Evolutionary conservation across 805 yeast species (phyloP), one percentile per base, ranked within the genome.

Genomic region (Metschnikowia vanudenii): DNA sequence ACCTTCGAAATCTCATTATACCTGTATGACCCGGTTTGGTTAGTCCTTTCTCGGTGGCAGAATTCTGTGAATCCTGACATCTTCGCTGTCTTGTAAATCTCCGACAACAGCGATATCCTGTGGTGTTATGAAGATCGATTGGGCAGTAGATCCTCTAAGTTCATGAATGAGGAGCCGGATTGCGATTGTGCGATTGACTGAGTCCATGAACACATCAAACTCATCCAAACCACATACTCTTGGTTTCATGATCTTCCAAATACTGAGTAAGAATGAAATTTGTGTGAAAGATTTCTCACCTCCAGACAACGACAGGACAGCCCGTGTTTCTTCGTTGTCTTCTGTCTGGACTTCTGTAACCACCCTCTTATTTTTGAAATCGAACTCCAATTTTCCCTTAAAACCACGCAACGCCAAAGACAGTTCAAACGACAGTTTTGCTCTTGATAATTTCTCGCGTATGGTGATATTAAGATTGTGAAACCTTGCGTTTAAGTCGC

Each of bases 191-290:
- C 99, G 77, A 61, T 91, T 90, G 14, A 89, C 88, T 40, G 89
- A 88, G 64, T 94, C 99, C 99, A 94, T 94, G 59, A 84, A 94
- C 17, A 94, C 99, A 67, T 94, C 99, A 63, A 87, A 94, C 65
- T 94, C 99, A 66, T 94, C 99, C 49, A 94, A 69, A 0, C 97
- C 97, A 49, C 95, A 79, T 16, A 94, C 78, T 46, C 87, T 80
- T 0, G 96, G 84, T 50, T 85, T 81, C 96, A 94, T 91, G 22
- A 88, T 84, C 53, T 82, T 81, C 99, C 99, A 94, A 24, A 96
- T 85, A 0, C 97, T 85, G 49, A 92, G 71, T 38, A 94, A 67
- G 47, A 94, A 75, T 0, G 97, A 87, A 52, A 92, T 83, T 63
- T 95, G 99, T 0, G 96, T 82, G 63, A 85, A 92, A 0, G 97